Evolutionary conservation across 2,329 filamentous ascomycete genomes (phyloP), one percentile per base, ranked within the genome.

Genomic region (Chaetothyriales sp.): DNA sequence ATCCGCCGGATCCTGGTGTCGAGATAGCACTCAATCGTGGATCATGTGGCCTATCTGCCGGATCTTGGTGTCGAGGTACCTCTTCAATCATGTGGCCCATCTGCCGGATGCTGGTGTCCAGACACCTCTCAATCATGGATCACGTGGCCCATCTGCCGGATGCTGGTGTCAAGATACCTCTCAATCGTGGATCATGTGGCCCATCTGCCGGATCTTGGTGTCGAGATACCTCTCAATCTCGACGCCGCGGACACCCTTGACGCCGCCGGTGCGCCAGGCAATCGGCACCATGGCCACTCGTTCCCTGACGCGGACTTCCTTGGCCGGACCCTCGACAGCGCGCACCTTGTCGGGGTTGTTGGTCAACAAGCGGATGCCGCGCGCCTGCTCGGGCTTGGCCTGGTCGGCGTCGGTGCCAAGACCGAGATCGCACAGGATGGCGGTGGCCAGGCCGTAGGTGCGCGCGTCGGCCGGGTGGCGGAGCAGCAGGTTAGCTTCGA

Each of bases 321-420:
- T 74, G 58, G 86, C 86, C 0, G 89, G 89, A 0, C 92, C 92
- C 67, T 98, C 92, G 0, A 98, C 86, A 0, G 92, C 92, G 15
- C 88, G 76, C 44, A 98, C 86, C 73, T 98, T 98, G 62, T 98
- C 92, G 0, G 92, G 92, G 63, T 98, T 98, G 67, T 98, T 98
- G 8, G 92, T 98, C 61, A 98, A 71, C 48, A 98, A 71, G 37
- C 86, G 76, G 50, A 97, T 82, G 13, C 70, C 70, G 28, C 67
- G 63, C 37, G 55, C 20, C 65, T 61, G 25, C 89, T 25, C 46
- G 4, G 49, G 33, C 44, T 59, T 59, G 19, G 52, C 29, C 18
- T 47, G 48, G 49, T 60, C 85, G 10, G 71, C 67, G 60, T 94
- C 76, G 1, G 73, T 77, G 1, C 76, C 78, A 7, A 82, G 77